These are phyloP conservation scores for Naematelia aurantialba DNA, from an alignment of 768 basidiomycete species.

Conservation along the genomic window DNA sequence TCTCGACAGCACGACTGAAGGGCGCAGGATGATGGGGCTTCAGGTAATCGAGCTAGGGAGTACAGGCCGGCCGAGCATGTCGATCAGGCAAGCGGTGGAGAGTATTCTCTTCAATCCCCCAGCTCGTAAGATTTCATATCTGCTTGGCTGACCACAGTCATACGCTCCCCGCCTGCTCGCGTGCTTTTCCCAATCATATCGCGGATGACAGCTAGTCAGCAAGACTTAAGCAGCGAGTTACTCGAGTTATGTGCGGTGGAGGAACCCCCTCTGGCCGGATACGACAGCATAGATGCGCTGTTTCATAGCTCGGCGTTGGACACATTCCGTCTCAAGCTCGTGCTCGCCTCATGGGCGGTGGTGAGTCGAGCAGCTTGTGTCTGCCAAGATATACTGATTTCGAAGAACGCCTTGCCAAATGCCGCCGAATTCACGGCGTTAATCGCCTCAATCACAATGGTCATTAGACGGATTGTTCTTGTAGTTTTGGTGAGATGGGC, in stretches of 20 bases:
- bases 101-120: conserved; percentile 19
- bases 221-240: neutral
- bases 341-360: conserved; percentile 20
- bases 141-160: conserved; percentile 1
- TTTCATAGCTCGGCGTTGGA: conserved; percentile 12
- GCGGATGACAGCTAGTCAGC: conserved; percentile 8
- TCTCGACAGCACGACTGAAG: conserved; percentile 28
- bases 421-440: neutral
- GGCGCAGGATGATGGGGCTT: conserved; percentile 16
- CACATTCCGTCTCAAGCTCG: conserved; percentile 14
- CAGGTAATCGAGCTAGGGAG: conserved; percentile 21
- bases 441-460: neutral
- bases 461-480: neutral
- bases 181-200: conserved; percentile 23
- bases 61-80: neutral
- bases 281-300: neutral
- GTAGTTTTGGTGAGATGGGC: neutral
- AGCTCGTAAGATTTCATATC: conserved; percentile 9
- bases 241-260: conserved; percentile 2
- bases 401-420: neutral
- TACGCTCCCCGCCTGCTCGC: conserved; percentile 11
- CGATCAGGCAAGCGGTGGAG: conserved; percentile 17
- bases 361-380: conserved; percentile 22
- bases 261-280: neutral
- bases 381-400: neutral